Conservation (phyloP, 305 asterid genomes). For the Fraxinus sp. region DNA sequence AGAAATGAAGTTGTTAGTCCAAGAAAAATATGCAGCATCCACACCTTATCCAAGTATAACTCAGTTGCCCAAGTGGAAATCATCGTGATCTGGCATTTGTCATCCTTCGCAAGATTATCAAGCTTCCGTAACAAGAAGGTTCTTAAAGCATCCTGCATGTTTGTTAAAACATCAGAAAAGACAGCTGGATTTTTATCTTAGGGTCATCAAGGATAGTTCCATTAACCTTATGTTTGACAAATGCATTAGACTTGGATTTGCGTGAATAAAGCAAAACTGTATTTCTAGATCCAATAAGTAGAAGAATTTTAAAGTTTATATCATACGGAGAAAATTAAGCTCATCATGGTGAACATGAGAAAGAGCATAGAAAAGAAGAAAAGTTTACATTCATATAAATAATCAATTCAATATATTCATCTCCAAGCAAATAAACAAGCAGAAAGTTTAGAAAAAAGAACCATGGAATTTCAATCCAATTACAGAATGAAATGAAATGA, state of each 20-base stretch:
- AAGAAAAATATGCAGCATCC: conserved; percentile 26
- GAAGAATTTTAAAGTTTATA: neutral
- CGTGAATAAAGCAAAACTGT: neutral
- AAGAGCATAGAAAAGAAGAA: neutral
- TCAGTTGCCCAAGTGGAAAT: conserved; percentile 95
- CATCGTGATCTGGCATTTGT: conserved; percentile 96
- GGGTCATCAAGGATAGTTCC: neutral
- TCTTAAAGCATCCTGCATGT: conserved; percentile 85
- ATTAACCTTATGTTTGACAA: neutral
- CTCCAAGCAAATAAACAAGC: neutral
- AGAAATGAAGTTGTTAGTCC: neutral
- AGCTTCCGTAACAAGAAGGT: conserved; percentile 91
- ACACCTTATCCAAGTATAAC: conserved; percentile 87
- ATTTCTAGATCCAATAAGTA: neutral
- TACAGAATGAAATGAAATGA: neutral
- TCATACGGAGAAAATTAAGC: neutral
- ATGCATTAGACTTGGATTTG: neutral
- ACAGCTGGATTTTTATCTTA: neutral
- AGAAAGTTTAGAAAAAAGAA: neutral
- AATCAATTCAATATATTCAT: neutral
- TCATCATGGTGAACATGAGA: neutral
- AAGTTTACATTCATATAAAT: neutral
- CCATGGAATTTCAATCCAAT: neutral
- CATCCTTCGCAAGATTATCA: conserved; percentile 82
- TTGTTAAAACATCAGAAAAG: conserved; percentile 21